Evolutionary conservation across 73 alveolate genomes (phyloP).

Genomic region (Loxodes magnus): DNA sequence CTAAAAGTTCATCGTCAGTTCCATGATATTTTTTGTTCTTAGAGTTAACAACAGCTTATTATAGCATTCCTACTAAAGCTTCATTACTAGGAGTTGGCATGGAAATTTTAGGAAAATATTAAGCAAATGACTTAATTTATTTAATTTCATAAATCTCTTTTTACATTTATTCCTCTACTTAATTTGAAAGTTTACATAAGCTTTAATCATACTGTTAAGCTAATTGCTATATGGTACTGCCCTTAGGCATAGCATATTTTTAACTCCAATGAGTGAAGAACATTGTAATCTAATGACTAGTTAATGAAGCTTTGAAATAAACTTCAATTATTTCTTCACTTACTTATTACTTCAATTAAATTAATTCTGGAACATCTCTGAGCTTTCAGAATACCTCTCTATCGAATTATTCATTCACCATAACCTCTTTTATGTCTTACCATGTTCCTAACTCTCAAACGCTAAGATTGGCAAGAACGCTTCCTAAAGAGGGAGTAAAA

Average conservation of each 20-base stretch:
- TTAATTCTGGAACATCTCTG: conserved; percentile 80
- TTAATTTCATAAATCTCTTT: conserved; percentile 43
- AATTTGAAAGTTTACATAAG: conserved; percentile 53
- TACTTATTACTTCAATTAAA: conserved; percentile 28
- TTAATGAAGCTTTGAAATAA: conserved; percentile 70
- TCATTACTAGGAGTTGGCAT: conserved; percentile 47
- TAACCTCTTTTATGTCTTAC: conserved; percentile 63
- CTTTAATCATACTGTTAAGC: conserved; percentile 57
- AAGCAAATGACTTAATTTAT: conserved; percentile 50
- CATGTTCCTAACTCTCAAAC: conserved; percentile 49
- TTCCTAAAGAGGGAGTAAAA: conserved; percentile 78
- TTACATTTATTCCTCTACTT: conserved; percentile 59
- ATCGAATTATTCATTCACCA: conserved; percentile 78
- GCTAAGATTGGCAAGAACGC: conserved; percentile 55
- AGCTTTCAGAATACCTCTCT: conserved; percentile 90
- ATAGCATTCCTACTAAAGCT: conserved; percentile 51
- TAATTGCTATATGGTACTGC: conserved; percentile 38
- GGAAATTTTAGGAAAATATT: conserved; percentile 55
- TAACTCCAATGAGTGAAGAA: conserved; percentile 49
- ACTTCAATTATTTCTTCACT: conserved; percentile 66
- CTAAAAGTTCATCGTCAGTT: conserved; percentile 60
- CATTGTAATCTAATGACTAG: conserved; percentile 70
- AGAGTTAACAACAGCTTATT: conserved; percentile 78
- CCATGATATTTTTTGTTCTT: conserved; percentile 86
- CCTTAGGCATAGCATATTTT: conserved; percentile 30